phyloP scores from a whole-genome alignment of 2,329 filamentous ascomycete species.

The Didymosphaeria variabile region DNA sequence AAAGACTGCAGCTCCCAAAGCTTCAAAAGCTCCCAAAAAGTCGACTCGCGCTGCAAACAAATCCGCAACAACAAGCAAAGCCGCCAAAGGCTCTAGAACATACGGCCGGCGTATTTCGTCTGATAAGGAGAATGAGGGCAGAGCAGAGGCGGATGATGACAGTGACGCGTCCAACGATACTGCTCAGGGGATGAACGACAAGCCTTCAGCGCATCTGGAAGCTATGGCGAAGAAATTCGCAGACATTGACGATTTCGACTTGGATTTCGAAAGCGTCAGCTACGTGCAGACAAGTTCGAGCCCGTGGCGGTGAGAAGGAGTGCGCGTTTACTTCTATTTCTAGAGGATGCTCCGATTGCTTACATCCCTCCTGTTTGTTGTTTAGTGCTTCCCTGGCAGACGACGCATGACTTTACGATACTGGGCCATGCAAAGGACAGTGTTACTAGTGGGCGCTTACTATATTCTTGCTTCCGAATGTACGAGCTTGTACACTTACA shows the following conservation, averaged over 20 bases:
- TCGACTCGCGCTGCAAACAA: conserved; percentile 33
- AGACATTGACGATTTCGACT: conserved; percentile 60
- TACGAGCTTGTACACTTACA: not conserved
- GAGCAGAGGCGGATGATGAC: conserved; percentile 27
- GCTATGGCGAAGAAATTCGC: conserved; percentile 58
- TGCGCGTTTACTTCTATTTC: not conserved
- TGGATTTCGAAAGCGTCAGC: conserved; percentile 59
- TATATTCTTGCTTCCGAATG: not conserved
- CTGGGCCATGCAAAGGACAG: not conserved
- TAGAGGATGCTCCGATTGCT: not conserved
- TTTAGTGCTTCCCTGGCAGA: not conserved
- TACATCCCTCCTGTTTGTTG: not conserved
- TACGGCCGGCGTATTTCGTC: conserved; percentile 49
- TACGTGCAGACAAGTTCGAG: conserved; percentile 52
- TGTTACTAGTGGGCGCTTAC: not conserved
- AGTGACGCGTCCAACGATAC: conserved; percentile 34
- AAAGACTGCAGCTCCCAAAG: conserved; percentile 33
- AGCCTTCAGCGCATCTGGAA: conserved; percentile 49
- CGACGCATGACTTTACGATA: conserved; percentile 14
- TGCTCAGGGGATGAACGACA: conserved; percentile 38
- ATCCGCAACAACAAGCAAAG: conserved; percentile 23
- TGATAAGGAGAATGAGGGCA: conserved; percentile 54
- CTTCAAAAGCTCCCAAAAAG: conserved; percentile 39
- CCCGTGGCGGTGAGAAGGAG: conserved; percentile 46
- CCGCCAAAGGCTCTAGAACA: conserved; percentile 38